These are phyloP conservation scores for Gypsophila paniculata DNA, from an alignment of 179 eudicot species.

Conservation along the genomic window DNA sequence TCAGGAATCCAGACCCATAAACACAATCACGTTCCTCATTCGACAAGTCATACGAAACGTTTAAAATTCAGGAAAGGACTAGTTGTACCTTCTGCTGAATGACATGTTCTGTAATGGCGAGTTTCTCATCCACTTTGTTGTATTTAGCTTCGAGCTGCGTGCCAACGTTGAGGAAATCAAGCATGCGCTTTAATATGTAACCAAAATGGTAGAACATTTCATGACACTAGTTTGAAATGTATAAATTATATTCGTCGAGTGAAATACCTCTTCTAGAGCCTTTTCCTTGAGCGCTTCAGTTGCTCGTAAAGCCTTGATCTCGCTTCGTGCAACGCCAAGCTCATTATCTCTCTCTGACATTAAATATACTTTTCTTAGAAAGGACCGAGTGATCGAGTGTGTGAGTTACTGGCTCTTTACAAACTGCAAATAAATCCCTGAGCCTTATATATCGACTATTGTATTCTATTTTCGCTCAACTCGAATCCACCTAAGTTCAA, in stretches of 20 bases:
- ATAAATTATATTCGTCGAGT: not conserved
- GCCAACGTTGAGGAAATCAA: slow-evolving; percentile 17
- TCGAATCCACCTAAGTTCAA: no score
- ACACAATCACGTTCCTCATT: slow-evolving; percentile 9
- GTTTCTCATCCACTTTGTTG: slow-evolving; percentile 57
- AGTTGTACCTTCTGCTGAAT: slow-evolving; percentile 76
- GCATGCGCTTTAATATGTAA: not conserved
- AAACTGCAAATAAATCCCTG: not conserved
- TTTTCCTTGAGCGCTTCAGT: slow-evolving; percentile 62
- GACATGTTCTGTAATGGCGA: slow-evolving; percentile 39
- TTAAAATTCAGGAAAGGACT: slow-evolving; percentile 2
- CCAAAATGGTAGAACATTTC: not conserved
- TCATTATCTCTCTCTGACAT: slow-evolving; percentile 63
- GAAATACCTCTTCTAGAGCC: slow-evolving; percentile 74
- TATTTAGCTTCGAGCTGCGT: slow-evolving; percentile 59
- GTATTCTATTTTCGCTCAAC: no score
- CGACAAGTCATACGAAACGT: not conserved
- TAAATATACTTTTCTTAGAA: not conserved
- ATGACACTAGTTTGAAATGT: not conserved
- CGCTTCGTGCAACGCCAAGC: slow-evolving; percentile 55
- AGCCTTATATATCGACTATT: no score
- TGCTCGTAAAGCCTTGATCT: slow-evolving; percentile 70
- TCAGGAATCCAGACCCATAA: slow-evolving; percentile 9
- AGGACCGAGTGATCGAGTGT: not conserved
- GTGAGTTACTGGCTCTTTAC: not conserved